Conservation (phyloP, 2,329 filamentous ascomycete species). For the Alternaria sp. region DNA sequence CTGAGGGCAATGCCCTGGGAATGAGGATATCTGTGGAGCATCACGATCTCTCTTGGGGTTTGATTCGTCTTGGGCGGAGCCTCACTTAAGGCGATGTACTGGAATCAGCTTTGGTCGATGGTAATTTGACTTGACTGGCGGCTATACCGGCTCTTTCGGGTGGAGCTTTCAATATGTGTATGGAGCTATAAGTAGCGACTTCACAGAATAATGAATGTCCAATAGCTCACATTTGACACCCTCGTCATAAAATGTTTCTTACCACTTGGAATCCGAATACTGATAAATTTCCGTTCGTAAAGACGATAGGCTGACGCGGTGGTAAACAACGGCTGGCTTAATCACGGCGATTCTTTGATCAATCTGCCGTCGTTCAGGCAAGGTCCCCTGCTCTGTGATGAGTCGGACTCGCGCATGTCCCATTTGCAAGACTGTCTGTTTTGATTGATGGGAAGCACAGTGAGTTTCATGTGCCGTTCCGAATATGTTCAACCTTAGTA, state of each 20-base stretch:
- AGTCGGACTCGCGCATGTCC: not conserved
- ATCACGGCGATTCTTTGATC: not conserved
- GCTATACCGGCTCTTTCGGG: not conserved
- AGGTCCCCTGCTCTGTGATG: not conserved
- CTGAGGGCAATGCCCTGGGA: not conserved
- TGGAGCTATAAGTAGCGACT: too few relatives aligned
- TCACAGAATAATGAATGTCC: not conserved
- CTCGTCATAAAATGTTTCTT: not conserved
- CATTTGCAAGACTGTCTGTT: not conserved
- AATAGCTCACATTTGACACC: too few relatives aligned
- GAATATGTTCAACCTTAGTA: slow-evolving; percentile 31
- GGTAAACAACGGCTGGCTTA: not conserved
- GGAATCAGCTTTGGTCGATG: not conserved
- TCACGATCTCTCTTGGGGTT: not conserved
- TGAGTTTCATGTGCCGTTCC: slow-evolving; percentile 4
- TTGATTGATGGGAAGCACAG: not conserved
- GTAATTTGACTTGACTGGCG: not conserved
- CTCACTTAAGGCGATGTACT: not conserved
- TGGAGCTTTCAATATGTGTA: not conserved
- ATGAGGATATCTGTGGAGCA: too few relatives aligned
- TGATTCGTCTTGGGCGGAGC: not conserved
- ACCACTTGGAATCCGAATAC: not conserved
- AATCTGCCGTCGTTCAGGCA: not conserved
- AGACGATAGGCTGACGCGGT: not conserved
- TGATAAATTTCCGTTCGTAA: not conserved